Base-by-base conservation (phyloP, 345 rosid species). In the Trapa bicornis region DNA sequence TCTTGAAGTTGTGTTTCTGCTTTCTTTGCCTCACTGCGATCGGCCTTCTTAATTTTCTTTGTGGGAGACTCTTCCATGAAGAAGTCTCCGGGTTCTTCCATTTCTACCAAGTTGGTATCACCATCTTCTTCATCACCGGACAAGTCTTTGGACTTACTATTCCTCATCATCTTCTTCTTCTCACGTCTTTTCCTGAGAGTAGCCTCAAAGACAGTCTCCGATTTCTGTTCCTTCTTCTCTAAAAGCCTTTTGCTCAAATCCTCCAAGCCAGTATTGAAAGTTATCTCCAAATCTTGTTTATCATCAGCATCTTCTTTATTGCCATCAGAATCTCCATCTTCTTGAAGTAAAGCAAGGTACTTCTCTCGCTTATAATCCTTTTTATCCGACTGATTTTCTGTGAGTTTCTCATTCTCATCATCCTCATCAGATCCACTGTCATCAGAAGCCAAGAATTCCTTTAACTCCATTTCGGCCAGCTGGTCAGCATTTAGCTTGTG, bases 261-360 rank as follows among this genome's bases (percentile, higher is more conserved):
- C 80, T 94, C 99, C 74, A 94, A 81, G 64, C 88, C 99, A 47
- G 96, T 81, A 73, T 91, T 83, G 80, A 94, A 94, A 72, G 95
- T 87, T 67, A 94, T 84, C 79, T 87, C 97, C 97, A 94, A 87
- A 81, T 91, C 96, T 73, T 80, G 88, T 74, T 78, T 83, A 58
- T 82, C 78, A 2, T 72, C 81, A 54, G 81, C 95, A 73, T 72
- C 82, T 50, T 82, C 95, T 71, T 71, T 75, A 68, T 81, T 92
- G 70, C 48, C 91, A 69, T 88, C 92, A 15, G 87, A 82, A 74
- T 70, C 89, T 72, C 75, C 88, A 67, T 76, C 91, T 65, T 89
- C 78, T 75, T 74, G 80, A 12, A 87, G 66, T 72, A 94, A 81
- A 67, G 91, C 84, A 56, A 76, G 84, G 80, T 91, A 94, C 76